Conservation (phyloP, 805 yeast genomes). For the Novakomyces olei region DNA sequence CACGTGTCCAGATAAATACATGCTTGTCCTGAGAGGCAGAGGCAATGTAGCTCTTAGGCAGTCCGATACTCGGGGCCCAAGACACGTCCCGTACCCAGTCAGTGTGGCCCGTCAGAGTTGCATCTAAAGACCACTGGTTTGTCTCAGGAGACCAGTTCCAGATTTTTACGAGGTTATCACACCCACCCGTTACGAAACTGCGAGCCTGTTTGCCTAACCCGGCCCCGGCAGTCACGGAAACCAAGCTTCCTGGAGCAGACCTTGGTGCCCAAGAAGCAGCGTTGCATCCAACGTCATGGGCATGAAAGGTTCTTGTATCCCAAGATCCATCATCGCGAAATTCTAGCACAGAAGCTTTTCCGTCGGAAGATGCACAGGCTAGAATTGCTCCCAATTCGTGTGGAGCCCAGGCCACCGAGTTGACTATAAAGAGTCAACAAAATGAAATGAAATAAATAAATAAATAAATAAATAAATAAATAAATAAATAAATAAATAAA, state of each 20-base stretch:
- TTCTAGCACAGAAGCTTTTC: slow-evolving; percentile 73
- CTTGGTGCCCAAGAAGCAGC: slow-evolving; percentile 74
- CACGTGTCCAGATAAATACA: slow-evolving; percentile 88
- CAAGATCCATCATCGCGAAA: slow-evolving; percentile 70
- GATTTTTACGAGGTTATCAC: slow-evolving; percentile 78
- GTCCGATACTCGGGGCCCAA: slow-evolving; percentile 74
- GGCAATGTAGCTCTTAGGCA: slow-evolving; percentile 75
- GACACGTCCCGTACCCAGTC: slow-evolving; percentile 99
- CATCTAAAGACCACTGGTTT: slow-evolving; percentile 47
- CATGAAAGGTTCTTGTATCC: slow-evolving; percentile 31
- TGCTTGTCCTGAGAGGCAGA: slow-evolving; percentile 93
- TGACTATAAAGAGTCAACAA: too few species aligned
- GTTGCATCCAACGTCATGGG: slow-evolving; percentile 86
- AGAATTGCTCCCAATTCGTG: slow-evolving; percentile 87
- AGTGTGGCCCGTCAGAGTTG: slow-evolving; percentile 64
- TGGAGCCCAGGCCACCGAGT: slow-evolving; percentile 92
- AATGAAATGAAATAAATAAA: too few species aligned
- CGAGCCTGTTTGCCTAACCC: slow-evolving; percentile 19
- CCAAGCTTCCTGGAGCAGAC: slow-evolving; percentile 8
- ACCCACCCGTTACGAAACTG: slow-evolving; percentile 82
- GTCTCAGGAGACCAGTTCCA: slow-evolving; percentile 40
- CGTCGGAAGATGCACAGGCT: slow-evolving; percentile 81
- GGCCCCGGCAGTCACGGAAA: slow-evolving; percentile 13
- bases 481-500: not conserved
- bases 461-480: not conserved